Conservation (phyloP, 1,284 basidiomycete genomes). For the Trichosporon ovoides region DNA sequence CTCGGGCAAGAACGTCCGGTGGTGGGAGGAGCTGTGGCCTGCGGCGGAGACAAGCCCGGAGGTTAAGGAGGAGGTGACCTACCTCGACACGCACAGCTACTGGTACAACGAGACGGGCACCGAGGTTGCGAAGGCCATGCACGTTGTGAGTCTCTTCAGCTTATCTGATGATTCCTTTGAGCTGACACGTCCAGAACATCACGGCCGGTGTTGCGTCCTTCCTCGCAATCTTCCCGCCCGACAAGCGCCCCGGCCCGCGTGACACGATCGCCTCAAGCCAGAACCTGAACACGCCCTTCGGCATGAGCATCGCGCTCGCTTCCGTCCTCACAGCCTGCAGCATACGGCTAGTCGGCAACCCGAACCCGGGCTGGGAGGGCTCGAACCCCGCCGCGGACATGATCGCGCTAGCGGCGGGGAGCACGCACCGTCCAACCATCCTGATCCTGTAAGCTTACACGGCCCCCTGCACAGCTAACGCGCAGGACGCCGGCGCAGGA, state of each 20-base stretch:
- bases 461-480: constrained; percentile 20
- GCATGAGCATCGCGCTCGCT: constrained; percentile 43
- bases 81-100: constrained; percentile 33
- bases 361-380: constrained; percentile 10
- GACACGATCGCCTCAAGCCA: constrained; percentile 41
- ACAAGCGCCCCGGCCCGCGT: constrained; percentile 41
- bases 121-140: constrained; percentile 34
- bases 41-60: constrained; percentile 22
- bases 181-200: constrained; percentile 31
- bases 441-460: constrained; percentile 37
- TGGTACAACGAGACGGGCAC: constrained; percentile 27
- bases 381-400: constrained; percentile 28
- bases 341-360: constrained; percentile 36
- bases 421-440: constrained; percentile 33
- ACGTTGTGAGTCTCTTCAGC: constrained; percentile 28
- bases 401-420: constrained; percentile 17
- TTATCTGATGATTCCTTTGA: not conserved
- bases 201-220: constrained; percentile 47
- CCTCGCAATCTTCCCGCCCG: constrained; percentile 46
- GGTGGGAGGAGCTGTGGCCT: constrained; percentile 45
- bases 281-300: constrained; percentile 42
- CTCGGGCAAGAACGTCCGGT: constrained; percentile 18
- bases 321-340: constrained; percentile 41
- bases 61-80: not conserved
- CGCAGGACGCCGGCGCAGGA: constrained; percentile 29